Evolutionary conservation across 2,329 filamentous ascomycete genomes (phyloP).

Genomic region (Exophiala alcalophila): DNA sequence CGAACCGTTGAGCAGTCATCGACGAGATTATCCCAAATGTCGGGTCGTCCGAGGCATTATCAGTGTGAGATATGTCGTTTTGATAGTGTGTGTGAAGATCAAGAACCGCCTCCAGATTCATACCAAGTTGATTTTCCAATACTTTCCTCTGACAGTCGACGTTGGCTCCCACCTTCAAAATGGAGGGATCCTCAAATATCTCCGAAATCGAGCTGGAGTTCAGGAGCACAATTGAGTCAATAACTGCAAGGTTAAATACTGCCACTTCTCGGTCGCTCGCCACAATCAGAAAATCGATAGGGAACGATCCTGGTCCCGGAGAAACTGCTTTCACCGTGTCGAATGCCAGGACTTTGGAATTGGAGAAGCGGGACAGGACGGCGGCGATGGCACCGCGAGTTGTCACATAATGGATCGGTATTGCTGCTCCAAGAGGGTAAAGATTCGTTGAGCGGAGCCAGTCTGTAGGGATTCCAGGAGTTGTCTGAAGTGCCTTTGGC

Average conservation of each 20-base stretch:
- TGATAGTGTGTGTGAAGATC: constrained; percentile 4
- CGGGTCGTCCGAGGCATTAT: constrained; percentile 1
- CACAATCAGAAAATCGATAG: constrained; percentile 14
- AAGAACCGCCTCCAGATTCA: constrained; percentile 5
- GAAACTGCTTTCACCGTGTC: constrained; percentile 8
- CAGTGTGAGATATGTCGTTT: too few relatives aligned
- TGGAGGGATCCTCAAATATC: constrained; percentile 11
- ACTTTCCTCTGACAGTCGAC: constrained; percentile 8
- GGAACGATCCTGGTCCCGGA: background rate
- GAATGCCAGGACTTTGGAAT: constrained; percentile 10
- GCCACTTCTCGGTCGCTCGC: constrained; percentile 15
- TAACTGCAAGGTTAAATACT: too few relatives aligned
- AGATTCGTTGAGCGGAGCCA: too few relatives aligned
- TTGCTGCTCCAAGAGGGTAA: constrained; percentile 10
- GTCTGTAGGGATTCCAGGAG: too few relatives aligned
- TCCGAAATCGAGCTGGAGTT: background rate
- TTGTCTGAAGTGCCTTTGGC: too few relatives aligned
- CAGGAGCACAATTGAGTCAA: constrained; percentile 12
- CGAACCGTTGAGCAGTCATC: constrained; percentile 6
- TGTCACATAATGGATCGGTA: constrained; percentile 14
- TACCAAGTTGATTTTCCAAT: constrained; percentile 4
- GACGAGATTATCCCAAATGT: constrained; percentile 6
- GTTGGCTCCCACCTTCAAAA: constrained; percentile 21
- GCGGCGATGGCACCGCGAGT: background rate
- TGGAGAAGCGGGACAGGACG: constrained; percentile 10